Percentiles rank a stretch among this genome's conserved stretches.
These are phyloP conservation scores for Pholiota microspora DNA, from an alignment of 768 basidiomycete species.

Conservation along the genomic window DNA sequence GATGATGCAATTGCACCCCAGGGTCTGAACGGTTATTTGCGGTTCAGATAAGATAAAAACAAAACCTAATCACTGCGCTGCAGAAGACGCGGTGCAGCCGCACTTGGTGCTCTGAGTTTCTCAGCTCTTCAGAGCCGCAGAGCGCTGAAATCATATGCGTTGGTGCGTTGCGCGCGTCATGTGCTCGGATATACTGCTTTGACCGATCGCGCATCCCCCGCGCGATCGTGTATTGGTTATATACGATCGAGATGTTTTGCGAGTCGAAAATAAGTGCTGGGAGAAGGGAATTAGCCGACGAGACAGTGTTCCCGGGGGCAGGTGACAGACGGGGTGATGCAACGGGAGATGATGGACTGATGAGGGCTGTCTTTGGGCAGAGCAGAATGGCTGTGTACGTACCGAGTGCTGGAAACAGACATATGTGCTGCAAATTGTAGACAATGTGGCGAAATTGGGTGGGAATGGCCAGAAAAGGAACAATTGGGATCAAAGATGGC, in stretches of 20 bases:
- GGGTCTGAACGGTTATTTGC: background rate
- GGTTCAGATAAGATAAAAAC: background rate
- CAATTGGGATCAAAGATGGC: conserved; percentile 11
- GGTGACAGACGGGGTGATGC: background rate
- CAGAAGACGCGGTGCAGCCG: background rate
- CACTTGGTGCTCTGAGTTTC: background rate
- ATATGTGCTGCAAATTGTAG: background rate
- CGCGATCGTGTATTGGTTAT: background rate
- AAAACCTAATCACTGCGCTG: background rate
- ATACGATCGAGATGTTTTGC: background rate
- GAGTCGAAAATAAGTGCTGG: background rate
- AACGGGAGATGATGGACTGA: background rate
- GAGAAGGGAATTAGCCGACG: background rate
- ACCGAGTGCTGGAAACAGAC: background rate
- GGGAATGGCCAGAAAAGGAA: conserved; percentile 10
- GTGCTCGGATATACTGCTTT: background rate
- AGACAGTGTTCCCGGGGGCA: background rate
- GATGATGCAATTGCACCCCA: background rate
- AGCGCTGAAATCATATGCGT: background rate
- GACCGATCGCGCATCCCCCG: background rate
- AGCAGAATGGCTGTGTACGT: background rate
- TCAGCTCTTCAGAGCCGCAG: background rate
- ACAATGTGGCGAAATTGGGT: conserved; percentile 1
- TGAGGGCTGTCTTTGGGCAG: background rate
- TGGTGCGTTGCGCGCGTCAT: background rate